Percentiles rank a stretch among this genome's conserved stretches.
phyloP scores from a whole-genome alignment of 495 filamentous ascomycete genomes.

The Cladorrhinum samala region DNA sequence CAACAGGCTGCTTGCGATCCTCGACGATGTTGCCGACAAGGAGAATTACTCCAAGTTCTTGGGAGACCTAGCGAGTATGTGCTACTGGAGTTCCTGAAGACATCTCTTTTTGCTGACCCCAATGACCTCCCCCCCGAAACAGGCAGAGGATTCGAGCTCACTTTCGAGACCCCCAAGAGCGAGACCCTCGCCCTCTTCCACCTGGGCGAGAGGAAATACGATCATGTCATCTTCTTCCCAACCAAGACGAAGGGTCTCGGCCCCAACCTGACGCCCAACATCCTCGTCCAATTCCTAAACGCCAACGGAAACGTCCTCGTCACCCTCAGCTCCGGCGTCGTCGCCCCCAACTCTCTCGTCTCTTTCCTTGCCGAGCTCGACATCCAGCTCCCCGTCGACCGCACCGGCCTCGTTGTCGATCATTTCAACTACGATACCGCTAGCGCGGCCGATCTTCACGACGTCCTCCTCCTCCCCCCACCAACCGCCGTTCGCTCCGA shows the following conservation, averaged over 20 bases:
- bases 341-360: slow-evolving; percentile 70
- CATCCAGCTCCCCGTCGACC: slow-evolving; percentile 79
- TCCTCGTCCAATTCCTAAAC: slow-evolving; percentile 87
- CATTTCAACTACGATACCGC: slow-evolving; percentile 88
- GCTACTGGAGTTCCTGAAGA: background rate
- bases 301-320: slow-evolving; percentile 87
- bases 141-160: slow-evolving; percentile 78
- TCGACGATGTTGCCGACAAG: slow-evolving; percentile 78
- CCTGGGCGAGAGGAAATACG: slow-evolving; percentile 80
- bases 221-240: slow-evolving; percentile 84
- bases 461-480: slow-evolving; percentile 72
- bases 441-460: slow-evolving; percentile 74
- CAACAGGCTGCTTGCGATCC: slow-evolving; percentile 73
- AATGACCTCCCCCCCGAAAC: slow-evolving; percentile 15
- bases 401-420: slow-evolving; percentile 76
- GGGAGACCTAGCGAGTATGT: slow-evolving; percentile 69
- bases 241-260: slow-evolving; percentile 86
- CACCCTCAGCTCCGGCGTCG: slow-evolving; percentile 66
- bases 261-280: slow-evolving; percentile 75
- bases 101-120: slow-evolving; percentile 12
- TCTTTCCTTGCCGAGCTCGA: slow-evolving; percentile 88
- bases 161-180: slow-evolving; percentile 81
- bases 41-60: slow-evolving; percentile 75
- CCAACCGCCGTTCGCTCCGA: slow-evolving; percentile 56
- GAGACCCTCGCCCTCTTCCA: slow-evolving; percentile 75